Evolutionary conservation across 768 basidiomycete species (phyloP), one percentile per base, ranked within the genome.

Genomic region (Kwoniella europaea): DNA sequence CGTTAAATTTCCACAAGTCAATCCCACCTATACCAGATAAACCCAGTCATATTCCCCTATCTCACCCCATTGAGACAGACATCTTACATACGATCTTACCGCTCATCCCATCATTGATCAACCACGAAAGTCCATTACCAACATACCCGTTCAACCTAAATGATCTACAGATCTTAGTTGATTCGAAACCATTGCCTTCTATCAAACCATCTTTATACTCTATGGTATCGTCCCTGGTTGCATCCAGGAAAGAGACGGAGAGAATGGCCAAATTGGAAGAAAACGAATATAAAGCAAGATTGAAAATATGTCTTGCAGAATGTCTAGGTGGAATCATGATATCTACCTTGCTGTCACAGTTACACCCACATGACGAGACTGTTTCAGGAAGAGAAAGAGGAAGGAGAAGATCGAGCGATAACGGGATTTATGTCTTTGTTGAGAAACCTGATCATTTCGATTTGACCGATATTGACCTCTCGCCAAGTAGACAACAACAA

Each of bases 31-130:
- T 15, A 5, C 50, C 16, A 20, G 44, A 41, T 24, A 44, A 41
- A 43, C 42, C 61, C 7, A 44, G 13, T 35, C 58, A 35, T 24
- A 46, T 46, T 43, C 61, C n/a, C 52, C 12, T 29, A 29, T 59
- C 41, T 1, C 66, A 46, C 10, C 42, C 24, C 46, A 59, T 15
- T 13, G 54, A 42, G 10, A 27, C 67, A 3, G 52, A 62, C 15
- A 46, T 68, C 6, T 46, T 68, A 10, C 56, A 68, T 42, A 55
- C 53, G 4, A 59, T 68, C 27, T n/a, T 68, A n/a, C 67, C 67
- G 1, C 20, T 35, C 9, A n/a, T 68, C 1, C 53, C 67, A 18
- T 43, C 67, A 16, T 24, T 68, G 18, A 58, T 68, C 16, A n/a
- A 53, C 60, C 18, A 59, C 10, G 43, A 61, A 24, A 46, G 29